Conservation (phyloP, 1,139 yeast species). For the Nakaseomyces uthaithaninus region DNA sequence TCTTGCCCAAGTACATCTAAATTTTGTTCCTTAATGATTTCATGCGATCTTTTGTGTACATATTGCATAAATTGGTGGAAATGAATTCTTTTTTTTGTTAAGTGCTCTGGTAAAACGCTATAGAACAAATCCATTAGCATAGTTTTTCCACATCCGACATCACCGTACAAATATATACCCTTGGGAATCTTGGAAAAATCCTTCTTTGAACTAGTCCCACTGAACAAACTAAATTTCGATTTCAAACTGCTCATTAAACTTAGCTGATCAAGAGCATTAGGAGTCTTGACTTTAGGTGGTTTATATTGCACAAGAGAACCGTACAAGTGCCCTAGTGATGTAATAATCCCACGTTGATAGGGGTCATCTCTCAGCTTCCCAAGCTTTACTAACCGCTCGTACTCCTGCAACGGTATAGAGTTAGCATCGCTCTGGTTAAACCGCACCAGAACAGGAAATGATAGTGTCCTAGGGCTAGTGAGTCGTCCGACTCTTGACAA, state of each 20-base stretch:
- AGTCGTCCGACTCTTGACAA: background rate
- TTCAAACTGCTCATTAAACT: constrained; percentile 38
- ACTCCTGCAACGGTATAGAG: constrained; percentile 49
- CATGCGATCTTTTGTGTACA: constrained; percentile 80
- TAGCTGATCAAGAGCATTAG: constrained; percentile 40
- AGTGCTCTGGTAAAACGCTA: constrained; percentile 64
- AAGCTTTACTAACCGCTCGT: constrained; percentile 45
- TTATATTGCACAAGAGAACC: constrained; percentile 38
- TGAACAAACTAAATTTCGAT: constrained; percentile 11
- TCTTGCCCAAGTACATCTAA: constrained; percentile 22
- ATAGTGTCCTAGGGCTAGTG: background rate
- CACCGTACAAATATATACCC: constrained; percentile 91
- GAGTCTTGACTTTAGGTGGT: constrained; percentile 50
- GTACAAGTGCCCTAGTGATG: constrained; percentile 48
- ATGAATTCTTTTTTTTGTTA: constrained; percentile 74
- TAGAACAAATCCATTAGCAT: constrained; percentile 96
- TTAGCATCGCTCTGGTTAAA: background rate
- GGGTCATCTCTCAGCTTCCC: constrained; percentile 56
- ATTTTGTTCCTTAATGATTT: constrained; percentile 36
- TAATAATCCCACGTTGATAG: constrained; percentile 54
- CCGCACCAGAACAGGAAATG: background rate
- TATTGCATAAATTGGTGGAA: constrained; percentile 97
- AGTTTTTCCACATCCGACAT: constrained; percentile 97
- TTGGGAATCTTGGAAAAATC: constrained; percentile 39
- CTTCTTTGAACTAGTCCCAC: constrained; percentile 1